Percentiles rank a stretch among this genome's conserved stretches.
phyloP scores from a whole-genome alignment of 371 early-diverging fungal species.

The Mortierella sp. region DNA sequence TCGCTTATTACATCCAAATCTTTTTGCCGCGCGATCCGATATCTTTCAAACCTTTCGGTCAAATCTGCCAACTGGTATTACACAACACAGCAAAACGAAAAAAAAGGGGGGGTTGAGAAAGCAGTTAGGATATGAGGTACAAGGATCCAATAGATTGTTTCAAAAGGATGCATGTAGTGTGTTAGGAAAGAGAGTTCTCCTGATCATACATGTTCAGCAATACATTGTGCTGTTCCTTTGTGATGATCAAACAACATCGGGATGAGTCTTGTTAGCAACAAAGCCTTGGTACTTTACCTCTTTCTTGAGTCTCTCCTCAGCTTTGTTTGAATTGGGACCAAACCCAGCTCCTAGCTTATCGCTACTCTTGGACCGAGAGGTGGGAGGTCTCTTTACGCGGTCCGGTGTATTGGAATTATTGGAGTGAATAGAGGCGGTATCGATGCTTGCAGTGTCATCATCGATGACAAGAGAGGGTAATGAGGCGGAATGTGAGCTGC shows the following conservation, averaged over 20 bases:
- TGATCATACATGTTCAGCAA: no score
- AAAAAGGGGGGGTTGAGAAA: not conserved
- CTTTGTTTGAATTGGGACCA: slow-evolving; percentile 16
- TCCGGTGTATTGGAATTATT: slow-evolving; percentile 44
- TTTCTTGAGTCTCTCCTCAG: slow-evolving; percentile 36
- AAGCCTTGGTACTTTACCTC: slow-evolving; percentile 27
- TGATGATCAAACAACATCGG: not conserved
- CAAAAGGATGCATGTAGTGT: no score
- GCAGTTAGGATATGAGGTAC: not conserved
- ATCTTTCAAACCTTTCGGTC: slow-evolving; percentile 43
- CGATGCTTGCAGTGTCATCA: slow-evolving; percentile 18
- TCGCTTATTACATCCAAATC: slow-evolving; percentile 39
- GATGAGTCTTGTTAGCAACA: no score
- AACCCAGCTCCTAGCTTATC: slow-evolving; percentile 34
- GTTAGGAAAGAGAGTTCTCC: no score
- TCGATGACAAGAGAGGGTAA: slow-evolving; percentile 41
- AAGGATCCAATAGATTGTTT: not conserved
- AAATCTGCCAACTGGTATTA: slow-evolving; percentile 35
- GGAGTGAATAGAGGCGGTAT: slow-evolving; percentile 37
- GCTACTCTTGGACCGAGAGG: slow-evolving; percentile 30
- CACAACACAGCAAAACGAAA: not conserved
- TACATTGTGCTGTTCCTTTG: not conserved
- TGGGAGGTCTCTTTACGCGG: slow-evolving; percentile 21
- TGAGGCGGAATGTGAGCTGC: slow-evolving; percentile 23
- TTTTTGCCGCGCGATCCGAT: slow-evolving; percentile 34